phyloP scores from a whole-genome alignment of 805 yeast genomes.

The Kuraishia hungarica region DNA sequence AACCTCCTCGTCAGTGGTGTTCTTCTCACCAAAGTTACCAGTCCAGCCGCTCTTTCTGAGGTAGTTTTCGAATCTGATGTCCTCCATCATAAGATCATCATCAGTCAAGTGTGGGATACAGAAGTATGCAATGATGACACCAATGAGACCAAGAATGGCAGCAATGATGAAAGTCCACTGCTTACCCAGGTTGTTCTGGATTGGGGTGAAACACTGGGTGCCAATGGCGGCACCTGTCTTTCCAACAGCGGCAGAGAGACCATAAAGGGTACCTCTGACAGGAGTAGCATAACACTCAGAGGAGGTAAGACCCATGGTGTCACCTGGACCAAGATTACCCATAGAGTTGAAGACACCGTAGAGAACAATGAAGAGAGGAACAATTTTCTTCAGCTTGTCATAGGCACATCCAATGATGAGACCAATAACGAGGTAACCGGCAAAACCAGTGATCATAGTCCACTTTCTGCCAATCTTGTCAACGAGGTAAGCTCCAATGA shows the following conservation, averaged over 20 bases:
- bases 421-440: constrained; percentile 65
- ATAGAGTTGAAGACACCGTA: constrained; percentile 64
- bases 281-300: constrained; percentile 72
- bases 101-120: constrained; percentile 64
- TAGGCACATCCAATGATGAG: constrained; percentile 62
- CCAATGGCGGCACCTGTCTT: constrained; percentile 85
- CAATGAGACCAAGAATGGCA: constrained; percentile 61
- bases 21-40: constrained; percentile 1
- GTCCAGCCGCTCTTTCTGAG: constrained; percentile 44
- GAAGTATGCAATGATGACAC: constrained; percentile 49
- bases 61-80: constrained; percentile 51
- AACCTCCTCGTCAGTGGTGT: background rate
- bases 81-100: constrained; percentile 62
- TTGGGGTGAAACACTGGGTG: constrained; percentile 63
- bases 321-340: constrained; percentile 78
- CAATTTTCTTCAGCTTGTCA: constrained; percentile 44
- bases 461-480: constrained; percentile 65
- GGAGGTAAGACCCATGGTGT: constrained; percentile 58
- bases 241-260: constrained; percentile 72
- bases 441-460: constrained; percentile 63
- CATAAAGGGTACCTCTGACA: constrained; percentile 68
- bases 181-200: constrained; percentile 53
- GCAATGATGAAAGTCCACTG: constrained; percentile 76
- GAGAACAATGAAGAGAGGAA: constrained; percentile 58
- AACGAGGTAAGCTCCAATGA: constrained; percentile 58